phyloP scores from a whole-genome alignment of 176 grass and related monocot genomes.

The Oryza glaberrima region DNA sequence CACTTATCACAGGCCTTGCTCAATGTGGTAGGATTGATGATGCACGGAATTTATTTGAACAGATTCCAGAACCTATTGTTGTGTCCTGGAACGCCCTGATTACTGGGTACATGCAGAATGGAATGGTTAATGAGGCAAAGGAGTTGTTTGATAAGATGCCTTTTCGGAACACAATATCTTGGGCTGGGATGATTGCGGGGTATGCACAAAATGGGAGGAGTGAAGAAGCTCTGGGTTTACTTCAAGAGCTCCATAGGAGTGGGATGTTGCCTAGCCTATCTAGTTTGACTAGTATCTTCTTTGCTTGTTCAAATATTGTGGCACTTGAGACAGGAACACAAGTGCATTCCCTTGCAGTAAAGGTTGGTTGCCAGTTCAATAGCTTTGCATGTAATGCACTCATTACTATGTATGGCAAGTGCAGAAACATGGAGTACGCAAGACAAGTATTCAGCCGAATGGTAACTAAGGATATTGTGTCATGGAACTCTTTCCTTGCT shows the following conservation, averaged over 20 bases:
- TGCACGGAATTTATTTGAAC: slow-evolving; percentile 68
- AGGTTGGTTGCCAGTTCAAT: slow-evolving; percentile 50
- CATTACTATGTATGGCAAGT: slow-evolving; percentile 75
- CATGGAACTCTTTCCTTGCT: slow-evolving; percentile 64
- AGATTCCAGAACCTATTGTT: slow-evolving; percentile 61
- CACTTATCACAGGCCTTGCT: slow-evolving; percentile 69
- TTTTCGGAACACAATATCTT: slow-evolving; percentile 58
- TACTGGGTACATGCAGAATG: slow-evolving; percentile 65
- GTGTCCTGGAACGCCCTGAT: slow-evolving; percentile 83
- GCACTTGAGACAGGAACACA: slow-evolving; percentile 61
- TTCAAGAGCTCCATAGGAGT: slow-evolving; percentile 47
- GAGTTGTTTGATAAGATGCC: slow-evolving; percentile 70
- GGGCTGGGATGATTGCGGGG: slow-evolving; percentile 67
- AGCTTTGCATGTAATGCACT: slow-evolving; percentile 64
- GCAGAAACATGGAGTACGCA: slow-evolving; percentile 50
- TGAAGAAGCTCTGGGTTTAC: slow-evolving; percentile 65
- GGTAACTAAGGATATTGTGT: slow-evolving; percentile 50
- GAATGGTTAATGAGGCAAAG: slow-evolving; percentile 67
- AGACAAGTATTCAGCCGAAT: slow-evolving; percentile 53
- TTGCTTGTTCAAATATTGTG: slow-evolving; percentile 67
- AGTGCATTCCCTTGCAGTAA: slow-evolving; percentile 62
- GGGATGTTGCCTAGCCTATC: slow-evolving; percentile 64
- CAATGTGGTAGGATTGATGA: slow-evolving; percentile 56
- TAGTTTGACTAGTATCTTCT: slow-evolving; percentile 64
- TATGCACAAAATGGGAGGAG: slow-evolving; percentile 68